Conservation (phyloP, 2,329 filamentous ascomycete species). For the Trichoderma sp. region DNA sequence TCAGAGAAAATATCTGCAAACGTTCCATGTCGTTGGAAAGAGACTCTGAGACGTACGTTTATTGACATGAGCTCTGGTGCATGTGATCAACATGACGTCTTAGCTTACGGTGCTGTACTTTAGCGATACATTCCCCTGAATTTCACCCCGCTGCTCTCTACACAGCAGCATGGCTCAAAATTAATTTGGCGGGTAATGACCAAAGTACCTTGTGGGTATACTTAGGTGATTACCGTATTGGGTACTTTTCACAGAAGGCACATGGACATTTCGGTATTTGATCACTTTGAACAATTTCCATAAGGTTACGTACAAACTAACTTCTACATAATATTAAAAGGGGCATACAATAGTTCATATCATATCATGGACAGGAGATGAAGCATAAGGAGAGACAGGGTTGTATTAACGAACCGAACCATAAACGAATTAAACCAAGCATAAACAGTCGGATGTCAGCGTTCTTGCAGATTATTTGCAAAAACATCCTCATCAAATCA, state of each 20-base stretch:
- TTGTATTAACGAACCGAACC: conserved; percentile 10
- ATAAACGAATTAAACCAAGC: conserved; percentile 3
- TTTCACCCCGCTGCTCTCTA: neutral
- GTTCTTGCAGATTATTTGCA: neutral
- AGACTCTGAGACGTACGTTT: neutral
- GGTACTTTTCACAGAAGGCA: neutral
- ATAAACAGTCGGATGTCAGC: conserved; percentile 5
- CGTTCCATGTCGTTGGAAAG: neutral
- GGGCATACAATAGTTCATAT: neutral
- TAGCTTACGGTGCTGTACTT: neutral
- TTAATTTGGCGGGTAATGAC: neutral
- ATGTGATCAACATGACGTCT: conserved; percentile 21
- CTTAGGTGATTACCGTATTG: neutral
- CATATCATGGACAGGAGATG: neutral
- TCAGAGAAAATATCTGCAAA: neutral
- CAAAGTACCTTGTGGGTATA: neutral
- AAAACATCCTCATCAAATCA: conserved; percentile 13
- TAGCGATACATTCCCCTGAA: neutral
- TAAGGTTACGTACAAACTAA: neutral
- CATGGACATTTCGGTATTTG: neutral
- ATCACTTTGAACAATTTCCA: neutral
- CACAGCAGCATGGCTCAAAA: neutral
- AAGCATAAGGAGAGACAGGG: neutral
- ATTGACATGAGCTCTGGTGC: conserved; percentile 4
- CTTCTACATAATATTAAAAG: neutral